A percentile compares a stretch with the other conserved stretches of the same genome.
These are phyloP conservation scores for Amphirosellinia nigrospora DNA, from an alignment of 495 filamentous ascomycete genomes.

Conservation along the genomic window DNA sequence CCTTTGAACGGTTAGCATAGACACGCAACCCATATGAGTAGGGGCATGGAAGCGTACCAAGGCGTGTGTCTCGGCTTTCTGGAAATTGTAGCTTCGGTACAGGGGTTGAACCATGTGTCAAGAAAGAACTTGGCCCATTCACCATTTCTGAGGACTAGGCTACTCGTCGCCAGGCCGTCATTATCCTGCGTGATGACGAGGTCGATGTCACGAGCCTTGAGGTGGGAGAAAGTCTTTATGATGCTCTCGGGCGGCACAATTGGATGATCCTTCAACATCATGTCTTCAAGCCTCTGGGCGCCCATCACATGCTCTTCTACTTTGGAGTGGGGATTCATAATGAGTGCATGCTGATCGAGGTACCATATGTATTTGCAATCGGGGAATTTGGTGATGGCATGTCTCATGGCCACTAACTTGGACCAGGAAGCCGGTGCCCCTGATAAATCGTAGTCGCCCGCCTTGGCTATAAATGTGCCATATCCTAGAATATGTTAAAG, in stretches of 20 bases:
- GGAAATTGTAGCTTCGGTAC: slow-evolving; percentile 92
- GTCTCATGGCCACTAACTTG: slow-evolving; percentile 81
- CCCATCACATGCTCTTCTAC: slow-evolving; percentile 75
- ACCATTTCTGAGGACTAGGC: slow-evolving; percentile 80
- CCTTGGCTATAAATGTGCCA: slow-evolving; percentile 78
- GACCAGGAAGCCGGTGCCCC: slow-evolving; percentile 75
- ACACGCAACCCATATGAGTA: background rate
- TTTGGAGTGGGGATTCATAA: slow-evolving; percentile 80
- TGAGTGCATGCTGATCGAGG: slow-evolving; percentile 79
- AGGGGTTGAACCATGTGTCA: slow-evolving; percentile 97
- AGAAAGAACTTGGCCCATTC: slow-evolving; percentile 93
- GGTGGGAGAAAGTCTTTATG: slow-evolving; percentile 90
- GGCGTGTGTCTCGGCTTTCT: slow-evolving; percentile 91
- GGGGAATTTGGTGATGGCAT: slow-evolving; percentile 82
- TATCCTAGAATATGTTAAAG: slow-evolving; percentile 69
- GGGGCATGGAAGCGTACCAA: slow-evolving; percentile 63
- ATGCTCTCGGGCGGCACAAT: slow-evolving; percentile 95
- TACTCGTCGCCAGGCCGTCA: slow-evolving; percentile 75
- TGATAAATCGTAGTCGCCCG: slow-evolving; percentile 76
- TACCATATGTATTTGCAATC: slow-evolving; percentile 81
- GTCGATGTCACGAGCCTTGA: slow-evolving; percentile 77
- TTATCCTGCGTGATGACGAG: slow-evolving; percentile 85
- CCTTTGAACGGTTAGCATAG: slow-evolving; percentile 56
- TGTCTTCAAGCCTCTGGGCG: slow-evolving; percentile 66
- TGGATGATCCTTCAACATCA: slow-evolving; percentile 84